Base-by-base conservation (phyloP, 345 rosid species). In the Theobroma cacao region DNA sequence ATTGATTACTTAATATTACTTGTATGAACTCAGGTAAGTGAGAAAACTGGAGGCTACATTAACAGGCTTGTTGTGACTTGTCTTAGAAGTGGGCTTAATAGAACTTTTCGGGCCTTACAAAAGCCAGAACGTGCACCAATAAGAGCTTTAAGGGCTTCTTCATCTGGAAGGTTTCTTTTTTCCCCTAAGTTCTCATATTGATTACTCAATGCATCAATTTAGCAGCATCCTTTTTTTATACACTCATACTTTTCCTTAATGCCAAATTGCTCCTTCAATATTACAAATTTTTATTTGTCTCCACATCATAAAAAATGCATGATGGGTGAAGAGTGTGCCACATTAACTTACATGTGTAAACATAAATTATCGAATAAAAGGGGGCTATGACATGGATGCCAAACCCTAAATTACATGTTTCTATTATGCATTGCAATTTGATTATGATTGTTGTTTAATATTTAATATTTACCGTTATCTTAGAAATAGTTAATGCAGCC, bases 81-180 rank as follows among this genome's bases (percentile, higher is more conserved):
- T 86, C 89, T 91, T 77, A 90, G 99, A 86, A 96, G 99, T 88
- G 97, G 99, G 79, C 87, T 94, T 78, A 94, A 93, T 80, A 90
- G 87, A 85, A 85, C 93, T 77, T 92, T 96, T 81, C 94, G 99
- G 56, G 91, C 90, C 81, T 81, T 96, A 83, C 97, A 96, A 82
- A 96, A 94, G 89, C 98, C 99, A 82, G 98, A 96, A 77, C 95
- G 97, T 50, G 91, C 98, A 50, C 97, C 97, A 52, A 88, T 92
- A 81, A 91, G 99, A 90, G 99, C 97, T 83, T 82, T 96, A 72
- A 88, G 98, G 86, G 80, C 98, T 79, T 96, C 98, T 76, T 94
- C 98, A 72, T 96, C 99, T n/a, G 98, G 98, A 89, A 96, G 99
- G 98, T 95, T 84, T 30, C n/a, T 71, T 72, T 72, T 53, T 69